Percentiles rank a stretch among this genome's conserved stretches.
phyloP scores from a whole-genome alignment of 805 yeast genomes.

The Candida verbasci region DNA sequence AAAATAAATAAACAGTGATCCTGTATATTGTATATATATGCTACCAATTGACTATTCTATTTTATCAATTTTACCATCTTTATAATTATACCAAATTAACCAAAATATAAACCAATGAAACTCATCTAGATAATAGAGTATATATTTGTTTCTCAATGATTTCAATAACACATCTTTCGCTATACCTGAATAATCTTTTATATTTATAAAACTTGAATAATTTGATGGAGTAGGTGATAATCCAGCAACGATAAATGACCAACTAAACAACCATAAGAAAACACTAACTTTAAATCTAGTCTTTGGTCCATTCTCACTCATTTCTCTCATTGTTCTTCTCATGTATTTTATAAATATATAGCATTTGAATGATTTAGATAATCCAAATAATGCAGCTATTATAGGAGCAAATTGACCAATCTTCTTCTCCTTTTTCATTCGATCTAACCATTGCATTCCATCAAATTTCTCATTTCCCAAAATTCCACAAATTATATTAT shows the following conservation, averaged over 20 bases:
- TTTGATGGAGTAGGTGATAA: neutral
- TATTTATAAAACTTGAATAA: neutral
- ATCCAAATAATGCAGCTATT: slow-evolving; percentile 4
- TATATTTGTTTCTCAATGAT: neutral
- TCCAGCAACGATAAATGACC: slow-evolving; percentile 2
- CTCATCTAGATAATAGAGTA: slow-evolving; percentile 1
- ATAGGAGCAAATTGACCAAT: neutral
- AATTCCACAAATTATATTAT: neutral
- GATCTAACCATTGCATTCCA: neutral
- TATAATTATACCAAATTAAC: slow-evolving; percentile 2
- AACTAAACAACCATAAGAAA: slow-evolving; percentile 2
- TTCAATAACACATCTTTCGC: neutral
- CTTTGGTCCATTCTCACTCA: neutral
- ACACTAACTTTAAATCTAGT: neutral
- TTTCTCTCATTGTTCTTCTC: neutral
- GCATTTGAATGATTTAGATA: slow-evolving; percentile 1
- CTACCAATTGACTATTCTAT: neutral
- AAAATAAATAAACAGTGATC: slow-evolving; percentile 2
- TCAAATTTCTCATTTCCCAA: slow-evolving; percentile 1
- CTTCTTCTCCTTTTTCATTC: neutral
- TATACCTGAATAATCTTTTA: slow-evolving; percentile 1
- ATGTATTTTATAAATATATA: neutral
- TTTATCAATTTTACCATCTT: neutral
- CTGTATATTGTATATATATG: slow-evolving; percentile 2
- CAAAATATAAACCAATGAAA: slow-evolving; percentile 5